Percentiles rank a stretch among this genome's conserved stretches.
Conservation (phyloP, 2,329 filamentous ascomycete species). For the Pyricularia sp. region DNA sequence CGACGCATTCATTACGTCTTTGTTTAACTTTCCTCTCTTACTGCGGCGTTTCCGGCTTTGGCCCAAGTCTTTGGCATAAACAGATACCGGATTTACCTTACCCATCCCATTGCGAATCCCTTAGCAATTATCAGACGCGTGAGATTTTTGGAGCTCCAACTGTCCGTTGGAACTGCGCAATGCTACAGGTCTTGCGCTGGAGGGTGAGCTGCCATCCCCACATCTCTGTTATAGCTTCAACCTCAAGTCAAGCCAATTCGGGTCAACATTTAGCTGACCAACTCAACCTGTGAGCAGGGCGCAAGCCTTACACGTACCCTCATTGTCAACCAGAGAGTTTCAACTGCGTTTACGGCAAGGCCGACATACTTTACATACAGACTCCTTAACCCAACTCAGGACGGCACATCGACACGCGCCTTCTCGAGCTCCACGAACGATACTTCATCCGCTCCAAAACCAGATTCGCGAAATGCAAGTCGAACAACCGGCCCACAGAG, state of each 20-base stretch:
- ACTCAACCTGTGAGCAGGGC: background rate
- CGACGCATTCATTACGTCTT: background rate
- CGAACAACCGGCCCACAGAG: background rate
- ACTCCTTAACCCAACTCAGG: background rate
- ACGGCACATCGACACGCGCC: background rate
- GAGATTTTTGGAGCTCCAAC: background rate
- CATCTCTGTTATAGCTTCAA: background rate
- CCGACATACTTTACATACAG: background rate
- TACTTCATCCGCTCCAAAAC: background rate
- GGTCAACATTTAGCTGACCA: background rate
- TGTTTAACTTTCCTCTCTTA: background rate
- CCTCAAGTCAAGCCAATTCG: background rate
- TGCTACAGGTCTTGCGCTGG: background rate
- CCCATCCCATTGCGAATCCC: background rate
- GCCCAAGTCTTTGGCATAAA: background rate
- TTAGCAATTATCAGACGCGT: background rate
- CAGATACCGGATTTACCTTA: background rate
- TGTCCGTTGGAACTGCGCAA: background rate
- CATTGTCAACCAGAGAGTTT: background rate
- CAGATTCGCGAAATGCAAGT: background rate
- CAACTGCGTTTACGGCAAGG: background rate
- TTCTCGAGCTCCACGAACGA: background rate
- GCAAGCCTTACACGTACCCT: background rate
- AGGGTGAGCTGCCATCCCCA: background rate
- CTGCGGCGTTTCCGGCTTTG: background rate